Evolutionary conservation across 2,329 filamentous ascomycete species (phyloP), one percentile per base, ranked within the genome.

Genomic region (Corynespora cassiicola): DNA sequence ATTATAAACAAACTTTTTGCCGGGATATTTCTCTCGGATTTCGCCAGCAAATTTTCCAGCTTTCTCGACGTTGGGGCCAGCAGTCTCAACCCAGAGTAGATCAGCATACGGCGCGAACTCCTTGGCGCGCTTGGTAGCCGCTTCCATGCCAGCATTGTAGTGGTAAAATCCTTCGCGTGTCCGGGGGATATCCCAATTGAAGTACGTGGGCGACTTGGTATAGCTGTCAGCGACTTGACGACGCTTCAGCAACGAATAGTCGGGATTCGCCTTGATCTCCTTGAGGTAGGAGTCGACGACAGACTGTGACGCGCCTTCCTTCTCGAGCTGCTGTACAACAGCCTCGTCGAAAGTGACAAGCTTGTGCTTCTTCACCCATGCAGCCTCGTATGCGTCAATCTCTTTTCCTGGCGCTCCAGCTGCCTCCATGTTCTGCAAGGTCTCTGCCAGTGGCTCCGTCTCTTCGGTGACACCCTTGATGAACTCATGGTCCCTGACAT

Each of bases 71-170:
- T 84, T 86, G 15, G 94, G 92, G 54, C 94, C 87, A 31, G 88
- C 92, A 1, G 94, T 97, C 75, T 99, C 94, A 31, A 97, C 88
- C 94, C 94, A 99, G 9, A 97, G 80, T 12, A 99, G 85, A 68
- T 99, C 94, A 1, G 94, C 90, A 63, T 89, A 96, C 0, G 92
- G 91, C 0, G 85, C 90, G 59, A 95, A 97, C 31, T 87, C 89
- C 45, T 95, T 85, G 2, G 91, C 91, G 38, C 94, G 88, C 77
- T 97, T 97, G 23, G 90, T 96, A 1, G 94, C 91, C 0, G 91
- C 89, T 6, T 77, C 72, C 75, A 96, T 86, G 52, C 90, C 91
- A 10, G 88, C 87, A 31, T 81, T 80, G 78, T 90, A 95, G 70
- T 96, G 90, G 74, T 95, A 96, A 77, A 85, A 92, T 22, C 94